Evolutionary conservation across 2,329 filamentous ascomycete species (phyloP).

Genomic region (Tolypocladium paradoxum): DNA sequence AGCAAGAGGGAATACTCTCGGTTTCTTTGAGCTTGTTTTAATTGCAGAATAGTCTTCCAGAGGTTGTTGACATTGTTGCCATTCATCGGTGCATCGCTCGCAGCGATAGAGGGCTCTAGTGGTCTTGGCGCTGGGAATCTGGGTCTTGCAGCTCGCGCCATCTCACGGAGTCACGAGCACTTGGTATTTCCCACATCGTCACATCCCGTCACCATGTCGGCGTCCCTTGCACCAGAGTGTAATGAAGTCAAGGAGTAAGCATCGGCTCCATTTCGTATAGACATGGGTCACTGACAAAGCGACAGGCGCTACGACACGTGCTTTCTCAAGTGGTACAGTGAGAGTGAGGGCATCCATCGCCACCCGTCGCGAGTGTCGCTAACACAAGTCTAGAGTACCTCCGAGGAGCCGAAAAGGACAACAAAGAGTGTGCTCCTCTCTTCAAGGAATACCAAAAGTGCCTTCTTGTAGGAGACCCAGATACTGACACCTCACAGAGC

Average conservation of each 20-base stretch:
- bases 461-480: conserved; percentile 48
- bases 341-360: conserved; percentile 53
- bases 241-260: conserved; percentile 90
- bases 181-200: background rate
- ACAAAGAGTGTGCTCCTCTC: conserved; percentile 72
- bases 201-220: conserved; percentile 49
- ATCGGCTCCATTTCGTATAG: background rate
- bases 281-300: background rate
- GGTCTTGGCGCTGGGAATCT: background rate
- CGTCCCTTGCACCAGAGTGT: conserved; percentile 87
- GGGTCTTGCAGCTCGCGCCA: background rate
- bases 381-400: conserved; percentile 62
- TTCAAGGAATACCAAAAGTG: conserved; percentile 88
- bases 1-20: background rate
- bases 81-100: background rate
- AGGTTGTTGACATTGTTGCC: background rate
- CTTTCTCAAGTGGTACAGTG: conserved; percentile 98
- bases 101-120: background rate
- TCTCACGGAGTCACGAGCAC: background rate
- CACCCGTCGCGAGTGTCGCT: background rate
- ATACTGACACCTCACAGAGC: background rate
- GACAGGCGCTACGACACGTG: conserved; percentile 86
- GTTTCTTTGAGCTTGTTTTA: background rate
- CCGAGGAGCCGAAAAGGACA: conserved; percentile 67
- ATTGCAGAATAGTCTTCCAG: background rate